Evolutionary conservation across 192 early-diverging fungal genomes (phyloP).

Genomic region (Irineochytrium annulatum): DNA sequence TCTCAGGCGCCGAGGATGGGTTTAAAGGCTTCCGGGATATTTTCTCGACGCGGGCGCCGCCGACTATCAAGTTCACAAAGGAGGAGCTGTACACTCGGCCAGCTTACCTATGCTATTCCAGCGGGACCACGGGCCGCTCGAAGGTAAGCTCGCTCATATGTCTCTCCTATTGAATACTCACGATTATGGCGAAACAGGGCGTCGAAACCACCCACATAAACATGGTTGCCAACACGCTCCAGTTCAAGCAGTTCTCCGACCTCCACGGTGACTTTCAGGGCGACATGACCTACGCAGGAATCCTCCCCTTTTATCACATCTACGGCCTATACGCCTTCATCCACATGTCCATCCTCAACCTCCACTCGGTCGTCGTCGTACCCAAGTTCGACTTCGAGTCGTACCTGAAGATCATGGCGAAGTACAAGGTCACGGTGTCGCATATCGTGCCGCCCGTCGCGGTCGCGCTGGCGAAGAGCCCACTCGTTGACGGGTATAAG

Average conservation of each 20-base stretch:
- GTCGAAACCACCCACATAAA: slow-evolving; percentile 77
- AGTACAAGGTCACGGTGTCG: slow-evolving; percentile 51
- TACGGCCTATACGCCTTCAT: slow-evolving; percentile 31
- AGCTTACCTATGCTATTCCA: slow-evolving; percentile 69
- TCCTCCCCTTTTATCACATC: slow-evolving; percentile 61
- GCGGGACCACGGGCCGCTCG: slow-evolving; percentile 65
- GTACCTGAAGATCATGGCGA: slow-evolving; percentile 60
- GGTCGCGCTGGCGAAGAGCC: slow-evolving; percentile 67
- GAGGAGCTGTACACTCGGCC: slow-evolving; percentile 37
- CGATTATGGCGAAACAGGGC: slow-evolving; percentile 59
- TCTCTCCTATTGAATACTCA: slow-evolving; percentile 52
- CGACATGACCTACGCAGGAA: slow-evolving; percentile 39
- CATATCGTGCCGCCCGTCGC: slow-evolving; percentile 61
- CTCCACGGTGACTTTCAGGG: slow-evolving; percentile 9
- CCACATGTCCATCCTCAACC: slow-evolving; percentile 35
- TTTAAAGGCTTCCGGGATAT: slow-evolving; percentile 41
- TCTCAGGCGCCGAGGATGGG: slow-evolving; percentile 2
- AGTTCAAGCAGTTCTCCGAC: slow-evolving; percentile 47
- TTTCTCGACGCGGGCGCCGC: slow-evolving; percentile 23
- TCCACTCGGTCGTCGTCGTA: slow-evolving; percentile 64
- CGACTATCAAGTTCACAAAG: slow-evolving; percentile 29
- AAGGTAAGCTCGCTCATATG: slow-evolving; percentile 44
- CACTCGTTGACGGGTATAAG: slow-evolving; percentile 66
- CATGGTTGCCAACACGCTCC: slow-evolving; percentile 71
- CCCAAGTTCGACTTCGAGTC: slow-evolving; percentile 65